Base-by-base conservation (phyloP, 208 protist genomes). In the Herpetomonas samuelpessoai region DNA sequence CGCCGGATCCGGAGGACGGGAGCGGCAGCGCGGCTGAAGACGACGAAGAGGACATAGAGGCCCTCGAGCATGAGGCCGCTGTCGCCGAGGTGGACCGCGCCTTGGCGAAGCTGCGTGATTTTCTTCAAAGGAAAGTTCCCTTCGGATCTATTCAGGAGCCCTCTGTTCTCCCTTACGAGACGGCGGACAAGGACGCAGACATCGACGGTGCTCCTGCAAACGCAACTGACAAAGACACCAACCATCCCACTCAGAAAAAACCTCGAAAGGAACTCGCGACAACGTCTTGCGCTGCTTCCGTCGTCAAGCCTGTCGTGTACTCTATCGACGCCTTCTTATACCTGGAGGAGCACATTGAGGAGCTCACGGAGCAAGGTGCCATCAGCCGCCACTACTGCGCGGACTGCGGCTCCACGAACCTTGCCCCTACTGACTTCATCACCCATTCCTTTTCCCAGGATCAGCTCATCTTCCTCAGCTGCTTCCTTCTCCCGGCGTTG, bases 361-460 rank as follows among this genome's bases (percentile, higher is more conserved):
- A 74, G 46, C 66, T 95, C 1, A 78, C 81, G 16, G 26, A 74
- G 22, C 58, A 35, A 2, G 74, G 74, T 9, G 45, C 57, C 28
- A 38, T 95, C 24, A 47, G 69, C 2, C 75, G 84, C n/a, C 61
- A 86, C 44, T 95, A 92, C 68, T 95, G 88, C 66, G 26, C 49
- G 21, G 26, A 47, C 14, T 95, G 88, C 69, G 84, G 88, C 1
- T 71, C 74, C 26, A 75, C 64, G 3, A 65, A 83, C 16, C 69
- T 92, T 61, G 81, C 63, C 2, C 57, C 83, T 10, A 51, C 69
- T 12, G 76, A 89, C 19, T 95, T 88, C 45, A 90, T 95, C 51
- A 91, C 88, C 19, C 88, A 95, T 70, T 90, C 81, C 67, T 88
- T 95, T 58, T 86, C 83, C 3, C 68, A 80, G 46, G 82, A 95